Base-by-base conservation (phyloP, 2,329 filamentous ascomycete genomes). In the Sclerotinia minor region DNA sequence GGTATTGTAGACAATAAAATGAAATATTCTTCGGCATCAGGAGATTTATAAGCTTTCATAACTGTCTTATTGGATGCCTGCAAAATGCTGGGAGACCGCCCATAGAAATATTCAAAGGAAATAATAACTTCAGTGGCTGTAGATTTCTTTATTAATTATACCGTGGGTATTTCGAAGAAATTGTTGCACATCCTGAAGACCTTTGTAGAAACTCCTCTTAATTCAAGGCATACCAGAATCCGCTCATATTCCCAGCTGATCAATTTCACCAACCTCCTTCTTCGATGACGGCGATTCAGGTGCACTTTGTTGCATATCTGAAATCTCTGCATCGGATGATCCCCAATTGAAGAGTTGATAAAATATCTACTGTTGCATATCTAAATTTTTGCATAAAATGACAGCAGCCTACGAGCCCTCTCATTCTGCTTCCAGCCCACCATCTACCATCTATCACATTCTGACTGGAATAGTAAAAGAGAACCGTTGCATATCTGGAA, bases 381-480 rank as follows among this genome's bases (percentile, higher is more conserved):
- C 55, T 5, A 19, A 44, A 38, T 3, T 44, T 9, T 5, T 58
- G 54, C 35, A 29, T 11, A 21, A 45, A 5, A 5, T 58, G 24
- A 21, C 5, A 44, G 38, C 5, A 44, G 38, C 17, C 38, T 21
- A 29, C 24, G 29, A 45, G 19, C 8, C 8, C 19, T 59, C 4
- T 1, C 9, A 21, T 13, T 59, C 5, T 59, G 8, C 17, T 24
- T 26, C n/a, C 11, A 44, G 8, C n/a, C 11, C 7, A 24, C 17
- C 13, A 21, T 5, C 9, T 21, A 7, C 24, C 1, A 11, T 13
- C 55, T 41, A 58, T 44, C 15, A 58, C 17, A 44, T 3, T 13
- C 8, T 17, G 5, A 26, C 2, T 5, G 38, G 13, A 58, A 3
- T n/a, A 1, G 0, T 24, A 24, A 24, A 2, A 8, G 0, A 3